phyloP scores from a whole-genome alignment of 164 flowering plant genomes.

The Tetracentron sinense region DNA sequence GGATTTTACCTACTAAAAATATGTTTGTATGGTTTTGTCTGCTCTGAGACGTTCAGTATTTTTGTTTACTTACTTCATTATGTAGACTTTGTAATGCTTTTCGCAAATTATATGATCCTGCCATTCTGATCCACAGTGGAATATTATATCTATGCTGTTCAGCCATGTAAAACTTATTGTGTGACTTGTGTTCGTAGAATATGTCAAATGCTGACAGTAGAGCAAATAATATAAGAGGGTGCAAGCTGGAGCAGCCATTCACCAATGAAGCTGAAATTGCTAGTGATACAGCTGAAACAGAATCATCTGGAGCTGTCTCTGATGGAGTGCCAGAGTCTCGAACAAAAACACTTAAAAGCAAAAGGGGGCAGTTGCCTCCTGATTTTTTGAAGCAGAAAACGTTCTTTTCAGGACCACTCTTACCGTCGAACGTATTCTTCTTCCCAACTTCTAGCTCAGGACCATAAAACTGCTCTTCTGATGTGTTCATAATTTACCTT shows the following conservation, averaged over 20 bases:
- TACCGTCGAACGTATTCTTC: constrained; percentile 66
- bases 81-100: too few species aligned
- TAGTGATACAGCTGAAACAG: constrained; percentile 20
- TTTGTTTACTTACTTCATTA: too few species aligned
- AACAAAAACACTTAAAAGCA: constrained; percentile 12
- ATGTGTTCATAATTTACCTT: background rate
- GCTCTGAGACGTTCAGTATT: too few species aligned
- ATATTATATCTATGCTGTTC: background rate
- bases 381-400: constrained; percentile 37
- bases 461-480: background rate
- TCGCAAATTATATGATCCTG: too few species aligned
- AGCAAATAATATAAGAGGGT: constrained; percentile 41
- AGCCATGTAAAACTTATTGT: background rate
- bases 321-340: constrained; percentile 16
- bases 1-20: too few species aligned
- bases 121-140: too few species aligned
- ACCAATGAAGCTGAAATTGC: constrained; percentile 25
- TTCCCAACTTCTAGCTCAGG: background rate
- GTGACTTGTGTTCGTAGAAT: constrained; percentile 23
- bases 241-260: constrained; percentile 16
- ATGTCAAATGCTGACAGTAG: constrained; percentile 22
- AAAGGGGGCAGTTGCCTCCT: constrained; percentile 7
- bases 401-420: constrained; percentile 35
- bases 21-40: too few species aligned
- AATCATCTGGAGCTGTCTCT: constrained; percentile 18